phyloP scores from a whole-genome alignment of 257 asterid genomes.

The Marsdenia floribunda region DNA sequence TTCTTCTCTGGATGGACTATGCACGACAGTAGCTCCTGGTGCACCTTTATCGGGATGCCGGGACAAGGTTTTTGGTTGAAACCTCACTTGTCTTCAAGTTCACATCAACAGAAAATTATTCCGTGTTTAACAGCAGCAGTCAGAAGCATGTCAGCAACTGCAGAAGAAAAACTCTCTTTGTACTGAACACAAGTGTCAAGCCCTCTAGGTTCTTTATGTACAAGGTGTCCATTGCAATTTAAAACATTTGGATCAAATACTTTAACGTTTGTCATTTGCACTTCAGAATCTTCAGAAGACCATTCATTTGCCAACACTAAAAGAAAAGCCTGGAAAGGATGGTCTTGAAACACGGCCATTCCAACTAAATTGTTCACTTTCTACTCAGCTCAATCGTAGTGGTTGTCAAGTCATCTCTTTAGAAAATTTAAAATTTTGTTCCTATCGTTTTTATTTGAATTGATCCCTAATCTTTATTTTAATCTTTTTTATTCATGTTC shows the following conservation, averaged over 20 bases:
- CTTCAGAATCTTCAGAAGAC: conserved; percentile 52
- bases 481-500: too few relatives aligned
- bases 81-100: background rate
- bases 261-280: conserved; percentile 37
- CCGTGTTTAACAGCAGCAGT: conserved; percentile 9
- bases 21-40: conserved; percentile 17
- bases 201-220: conserved; percentile 24
- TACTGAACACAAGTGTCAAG: conserved; percentile 10
- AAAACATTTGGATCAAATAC: conserved; percentile 30
- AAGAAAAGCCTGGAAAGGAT: conserved; percentile 25
- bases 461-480: too few relatives aligned
- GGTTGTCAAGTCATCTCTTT: too few relatives aligned
- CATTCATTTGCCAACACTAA: conserved; percentile 36
- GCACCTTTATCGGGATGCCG: background rate
- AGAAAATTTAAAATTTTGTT: too few relatives aligned
- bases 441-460: too few relatives aligned
- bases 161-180: background rate
- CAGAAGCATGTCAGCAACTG: conserved; percentile 21
- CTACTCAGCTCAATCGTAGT: too few relatives aligned
- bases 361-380: conserved; percentile 23
- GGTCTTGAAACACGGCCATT: conserved; percentile 22
- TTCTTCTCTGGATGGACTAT: background rate
- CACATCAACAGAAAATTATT: conserved; percentile 5
- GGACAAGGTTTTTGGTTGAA: too few relatives aligned
- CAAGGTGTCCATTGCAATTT: conserved; percentile 25